These are phyloP conservation scores for Rhynchospora breviuscula DNA, from an alignment of 176 grass and related monocot species.

Conservation along the genomic window DNA sequence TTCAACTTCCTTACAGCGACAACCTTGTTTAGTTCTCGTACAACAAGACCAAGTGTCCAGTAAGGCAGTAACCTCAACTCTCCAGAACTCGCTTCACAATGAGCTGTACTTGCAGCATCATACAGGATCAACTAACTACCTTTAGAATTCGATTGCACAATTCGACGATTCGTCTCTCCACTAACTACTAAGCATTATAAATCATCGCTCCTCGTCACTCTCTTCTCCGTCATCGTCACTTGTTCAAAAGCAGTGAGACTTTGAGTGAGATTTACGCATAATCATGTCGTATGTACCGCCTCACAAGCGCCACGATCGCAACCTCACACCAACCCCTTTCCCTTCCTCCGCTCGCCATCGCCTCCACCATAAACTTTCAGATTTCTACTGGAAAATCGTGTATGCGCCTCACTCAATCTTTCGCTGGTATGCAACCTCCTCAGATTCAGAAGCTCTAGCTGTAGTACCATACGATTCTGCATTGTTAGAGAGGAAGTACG, in stretches of 20 bases:
- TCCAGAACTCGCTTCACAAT: too few relatives aligned
- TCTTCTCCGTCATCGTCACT: background rate
- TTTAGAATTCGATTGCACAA: too few relatives aligned
- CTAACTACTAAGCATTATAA: too few relatives aligned
- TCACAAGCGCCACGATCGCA: constrained; percentile 31
- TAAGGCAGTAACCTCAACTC: too few relatives aligned
- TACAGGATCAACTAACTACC: too few relatives aligned
- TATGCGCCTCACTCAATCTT: constrained; percentile 16
- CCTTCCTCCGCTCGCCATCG: constrained; percentile 1
- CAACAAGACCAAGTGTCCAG: too few relatives aligned
- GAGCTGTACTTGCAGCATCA: too few relatives aligned
- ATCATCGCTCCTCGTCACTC: background rate
- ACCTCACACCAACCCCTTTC: constrained; percentile 2
- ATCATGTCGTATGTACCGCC: constrained; percentile 40
- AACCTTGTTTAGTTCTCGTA: too few relatives aligned
- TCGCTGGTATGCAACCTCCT: constrained; percentile 21
- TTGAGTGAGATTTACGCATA: too few relatives aligned
- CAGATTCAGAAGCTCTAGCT: background rate
- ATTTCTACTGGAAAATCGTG: background rate
- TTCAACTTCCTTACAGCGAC: too few relatives aligned
- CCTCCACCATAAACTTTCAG: background rate
- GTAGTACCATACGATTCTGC: constrained; percentile 24
- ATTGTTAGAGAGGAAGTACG: background rate
- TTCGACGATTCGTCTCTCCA: too few relatives aligned
- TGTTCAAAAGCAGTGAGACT: background rate